Evolutionary conservation across 2,329 filamentous ascomycete species (phyloP).

Genomic region (Penicillium sp.): DNA sequence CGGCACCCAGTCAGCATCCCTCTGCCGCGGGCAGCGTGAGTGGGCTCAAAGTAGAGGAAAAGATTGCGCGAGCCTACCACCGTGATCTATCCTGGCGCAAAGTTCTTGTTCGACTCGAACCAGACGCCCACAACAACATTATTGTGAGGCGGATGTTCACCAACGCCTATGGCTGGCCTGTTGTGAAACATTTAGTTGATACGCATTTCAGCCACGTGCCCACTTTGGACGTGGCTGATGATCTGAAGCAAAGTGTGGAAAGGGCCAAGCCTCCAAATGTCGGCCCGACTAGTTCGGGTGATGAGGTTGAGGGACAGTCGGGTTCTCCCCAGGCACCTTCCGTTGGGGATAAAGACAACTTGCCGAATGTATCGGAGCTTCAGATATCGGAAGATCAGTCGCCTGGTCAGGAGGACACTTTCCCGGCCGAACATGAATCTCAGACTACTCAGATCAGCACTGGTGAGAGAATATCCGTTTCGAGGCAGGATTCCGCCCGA

Average conservation of each 20-base stretch:
- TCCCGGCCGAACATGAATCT: slow-evolving; percentile 10
- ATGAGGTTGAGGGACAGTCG: slow-evolving; percentile 54
- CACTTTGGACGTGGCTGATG: slow-evolving; percentile 62
- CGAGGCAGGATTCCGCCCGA: slow-evolving; percentile 52
- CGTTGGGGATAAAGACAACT: neutral
- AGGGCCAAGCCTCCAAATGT: slow-evolving; percentile 60
- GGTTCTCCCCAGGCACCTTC: slow-evolving; percentile 16
- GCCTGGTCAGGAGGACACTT: neutral
- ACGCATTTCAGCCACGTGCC: slow-evolving; percentile 83
- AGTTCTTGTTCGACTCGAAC: slow-evolving; percentile 89
- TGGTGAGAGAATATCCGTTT: slow-evolving; percentile 12
- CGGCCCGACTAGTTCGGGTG: slow-evolving; percentile 59
- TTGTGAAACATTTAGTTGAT: slow-evolving; percentile 89
- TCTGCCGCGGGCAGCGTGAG: slow-evolving; percentile 22
- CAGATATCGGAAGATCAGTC: neutral
- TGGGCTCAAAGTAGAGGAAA: slow-evolving; percentile 88
- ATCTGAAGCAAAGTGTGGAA: slow-evolving; percentile 63
- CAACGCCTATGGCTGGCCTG: slow-evolving; percentile 96
- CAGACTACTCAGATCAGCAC: slow-evolving; percentile 13
- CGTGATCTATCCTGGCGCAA: slow-evolving; percentile 91
- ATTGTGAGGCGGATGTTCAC: slow-evolving; percentile 94
- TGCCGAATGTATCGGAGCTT: neutral
- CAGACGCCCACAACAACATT: slow-evolving; percentile 98
- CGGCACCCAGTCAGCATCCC: slow-evolving; percentile 11
- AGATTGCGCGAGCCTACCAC: slow-evolving; percentile 95